Evolutionary conservation across 2,329 filamentous ascomycete species (phyloP).

Genomic region (Monosporascus sp.): DNA sequence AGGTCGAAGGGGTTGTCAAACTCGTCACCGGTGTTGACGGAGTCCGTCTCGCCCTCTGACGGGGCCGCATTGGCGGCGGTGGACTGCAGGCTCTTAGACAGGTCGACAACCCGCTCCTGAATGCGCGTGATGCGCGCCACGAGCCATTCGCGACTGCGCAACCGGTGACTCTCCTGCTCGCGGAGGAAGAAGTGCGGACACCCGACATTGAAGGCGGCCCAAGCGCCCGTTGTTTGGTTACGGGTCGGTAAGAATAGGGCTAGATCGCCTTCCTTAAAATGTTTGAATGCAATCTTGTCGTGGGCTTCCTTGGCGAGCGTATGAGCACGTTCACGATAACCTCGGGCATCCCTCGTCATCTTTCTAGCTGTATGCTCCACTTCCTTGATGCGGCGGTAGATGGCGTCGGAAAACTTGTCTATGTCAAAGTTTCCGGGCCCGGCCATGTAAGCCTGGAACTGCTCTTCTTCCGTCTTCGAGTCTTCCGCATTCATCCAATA

Average conservation of each 20-base stretch:
- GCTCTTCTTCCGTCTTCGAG: slow-evolving; percentile 61
- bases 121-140: slow-evolving; percentile 87
- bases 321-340: slow-evolving; percentile 84
- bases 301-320: slow-evolving; percentile 77
- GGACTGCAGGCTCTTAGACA: slow-evolving; percentile 66
- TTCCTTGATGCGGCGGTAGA: slow-evolving; percentile 87
- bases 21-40: slow-evolving; percentile 56
- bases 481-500: slow-evolving; percentile 76
- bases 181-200: slow-evolving; percentile 96
- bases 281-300: slow-evolving; percentile 91
- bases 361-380: slow-evolving; percentile 90
- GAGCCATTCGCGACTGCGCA: slow-evolving; percentile 89
- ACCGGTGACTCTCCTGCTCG: slow-evolving; percentile 82
- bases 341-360: slow-evolving; percentile 82
- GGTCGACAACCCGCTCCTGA: slow-evolving; percentile 88
- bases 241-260: slow-evolving; percentile 90
- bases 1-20: slow-evolving; percentile 97
- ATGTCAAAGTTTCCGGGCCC: slow-evolving; percentile 75
- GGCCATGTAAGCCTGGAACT: slow-evolving; percentile 70
- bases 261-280: slow-evolving; percentile 95
- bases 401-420: slow-evolving; percentile 76
- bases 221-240: slow-evolving; percentile 89
- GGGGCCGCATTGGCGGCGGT: slow-evolving; percentile 36
- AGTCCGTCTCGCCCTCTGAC: slow-evolving; percentile 42
- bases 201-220: slow-evolving; percentile 97